phyloP scores from a whole-genome alignment of 129 eudicot species.

The Erigeron canadensis region DNA sequence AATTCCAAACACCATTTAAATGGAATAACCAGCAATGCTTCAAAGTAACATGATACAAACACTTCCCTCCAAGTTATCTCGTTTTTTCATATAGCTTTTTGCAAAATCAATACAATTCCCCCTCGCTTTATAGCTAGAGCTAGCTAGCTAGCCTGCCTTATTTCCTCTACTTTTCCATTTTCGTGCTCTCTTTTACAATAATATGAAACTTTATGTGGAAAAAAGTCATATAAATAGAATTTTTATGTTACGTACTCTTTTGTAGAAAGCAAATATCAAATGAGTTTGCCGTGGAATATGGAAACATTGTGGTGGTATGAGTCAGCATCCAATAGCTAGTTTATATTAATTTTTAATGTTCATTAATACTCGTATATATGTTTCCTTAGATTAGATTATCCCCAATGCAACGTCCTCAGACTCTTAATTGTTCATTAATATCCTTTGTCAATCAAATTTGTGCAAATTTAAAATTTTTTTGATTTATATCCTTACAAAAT shows the following conservation, averaged over 20 bases:
- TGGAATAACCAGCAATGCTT: background rate
- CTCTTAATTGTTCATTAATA: too few relatives aligned
- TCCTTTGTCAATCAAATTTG: too few relatives aligned
- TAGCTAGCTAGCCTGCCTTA: slow-evolving; percentile 22
- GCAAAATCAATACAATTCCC: slow-evolving; percentile 15
- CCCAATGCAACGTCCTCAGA: too few relatives aligned
- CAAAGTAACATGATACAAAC: background rate
- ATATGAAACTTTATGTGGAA: slow-evolving; percentile 19
- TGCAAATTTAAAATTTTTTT: too few relatives aligned
- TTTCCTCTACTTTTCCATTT: slow-evolving; percentile 20
- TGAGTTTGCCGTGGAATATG: slow-evolving; percentile 15
- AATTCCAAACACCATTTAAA: too few relatives aligned
- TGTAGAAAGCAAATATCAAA: slow-evolving; percentile 16
- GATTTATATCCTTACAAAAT: too few relatives aligned
- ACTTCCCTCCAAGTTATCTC: background rate
- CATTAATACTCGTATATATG: too few relatives aligned
- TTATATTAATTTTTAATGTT: too few relatives aligned
- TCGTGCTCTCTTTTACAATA: slow-evolving; percentile 15
- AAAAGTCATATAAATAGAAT: background rate
- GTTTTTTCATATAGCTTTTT: slow-evolving; percentile 7
- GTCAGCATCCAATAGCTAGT: slow-evolving; percentile 23
- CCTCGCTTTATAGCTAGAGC: slow-evolving; percentile 22
- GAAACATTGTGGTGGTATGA: slow-evolving; percentile 26
- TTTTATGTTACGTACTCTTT: background rate
- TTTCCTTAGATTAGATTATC: too few relatives aligned